These are phyloP conservation scores for Boletus edulis DNA, from an alignment of 768 basidiomycete genomes.

Conservation along the genomic window DNA sequence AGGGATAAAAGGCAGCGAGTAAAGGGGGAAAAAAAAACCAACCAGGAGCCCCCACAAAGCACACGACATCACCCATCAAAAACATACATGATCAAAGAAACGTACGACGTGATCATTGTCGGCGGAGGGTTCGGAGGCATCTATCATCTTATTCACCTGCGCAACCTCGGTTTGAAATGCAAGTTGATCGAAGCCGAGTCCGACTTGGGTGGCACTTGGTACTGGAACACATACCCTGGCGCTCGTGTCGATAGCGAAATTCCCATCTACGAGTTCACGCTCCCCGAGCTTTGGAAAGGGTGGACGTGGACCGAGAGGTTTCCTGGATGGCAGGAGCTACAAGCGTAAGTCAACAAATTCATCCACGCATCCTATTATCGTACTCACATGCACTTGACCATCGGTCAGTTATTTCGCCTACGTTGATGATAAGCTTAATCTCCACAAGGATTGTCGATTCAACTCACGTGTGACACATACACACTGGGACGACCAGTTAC, in stretches of 20 bases:
- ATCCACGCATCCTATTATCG: background rate
- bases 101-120: slow-evolving; percentile 10
- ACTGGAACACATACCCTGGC: slow-evolving; percentile 15
- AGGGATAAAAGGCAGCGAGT: no score
- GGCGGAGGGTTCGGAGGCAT: slow-evolving; percentile 9
- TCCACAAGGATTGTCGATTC: slow-evolving; percentile 17
- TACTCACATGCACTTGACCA: background rate
- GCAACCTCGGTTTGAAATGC: slow-evolving; percentile 7
- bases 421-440: slow-evolving; percentile 6
- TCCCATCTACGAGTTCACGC: slow-evolving; percentile 8
- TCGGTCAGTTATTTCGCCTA: slow-evolving; percentile 12
- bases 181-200: slow-evolving; percentile 11
- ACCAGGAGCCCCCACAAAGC: no score
- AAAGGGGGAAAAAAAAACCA: no score
- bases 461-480: slow-evolving; percentile 10
- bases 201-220: slow-evolving; percentile 14
- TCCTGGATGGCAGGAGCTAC: slow-evolving; percentile 11
- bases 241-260: slow-evolving; percentile 11
- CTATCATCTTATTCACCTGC: slow-evolving; percentile 8
- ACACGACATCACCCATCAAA: no score
- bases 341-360: background rate
- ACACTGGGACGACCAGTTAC: slow-evolving; percentile 8
- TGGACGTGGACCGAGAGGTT: slow-evolving; percentile 16
- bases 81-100: background rate
- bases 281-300: slow-evolving; percentile 11